Evolutionary conservation across 1,284 basidiomycete genomes (phyloP), one percentile per base, ranked within the genome.

Genomic region (Thecaphora frezii): DNA sequence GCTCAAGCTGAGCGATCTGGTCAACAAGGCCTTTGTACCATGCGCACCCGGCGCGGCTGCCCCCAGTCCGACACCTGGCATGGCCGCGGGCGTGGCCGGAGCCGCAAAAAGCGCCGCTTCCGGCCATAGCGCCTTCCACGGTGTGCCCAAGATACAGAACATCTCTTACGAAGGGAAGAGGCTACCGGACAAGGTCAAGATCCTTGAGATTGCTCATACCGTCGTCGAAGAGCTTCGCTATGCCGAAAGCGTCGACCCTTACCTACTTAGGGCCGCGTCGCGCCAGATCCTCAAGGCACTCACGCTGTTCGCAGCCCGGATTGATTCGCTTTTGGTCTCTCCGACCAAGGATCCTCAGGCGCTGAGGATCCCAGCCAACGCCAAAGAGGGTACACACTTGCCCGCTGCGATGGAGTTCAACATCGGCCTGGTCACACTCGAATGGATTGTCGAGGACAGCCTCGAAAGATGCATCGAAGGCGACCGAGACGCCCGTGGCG

Each of bases 401-500:
- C 69, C 76, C 3, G 54, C 70, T 0, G 74, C 71, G 5, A 63
- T 76, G 64, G 76, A 76, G 43, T 78, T 70, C 66, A 78, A 78
- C 48, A 41, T 78, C 28, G 76, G 73, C 28, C 63, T 78, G 18
- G 67, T 75, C 23, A 65, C 73, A 18, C 52, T 77, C 42, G 68
- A 67, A 28, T 78, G 76, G 76, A 74, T 75, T 49, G 69, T 78
- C 5, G 74, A 76, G 48, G 74, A 78, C 48, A 66, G 69, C 30
- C 45, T 78, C n/a, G 76, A 78, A 53, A 59, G 74, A 23, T 76
- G 74, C 48, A 59, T 77, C 40, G 74, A 76, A 30, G 74, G 74
- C 19, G 58, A 67, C 28, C 60, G 60, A 22, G 57, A 63, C 25
- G 66, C 68, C 3, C 65, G 54, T 41, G 63, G 66, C 16, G 50